Base-by-base conservation (phyloP, 176 grass and related monocot species). In the Avena sativa region DNA sequence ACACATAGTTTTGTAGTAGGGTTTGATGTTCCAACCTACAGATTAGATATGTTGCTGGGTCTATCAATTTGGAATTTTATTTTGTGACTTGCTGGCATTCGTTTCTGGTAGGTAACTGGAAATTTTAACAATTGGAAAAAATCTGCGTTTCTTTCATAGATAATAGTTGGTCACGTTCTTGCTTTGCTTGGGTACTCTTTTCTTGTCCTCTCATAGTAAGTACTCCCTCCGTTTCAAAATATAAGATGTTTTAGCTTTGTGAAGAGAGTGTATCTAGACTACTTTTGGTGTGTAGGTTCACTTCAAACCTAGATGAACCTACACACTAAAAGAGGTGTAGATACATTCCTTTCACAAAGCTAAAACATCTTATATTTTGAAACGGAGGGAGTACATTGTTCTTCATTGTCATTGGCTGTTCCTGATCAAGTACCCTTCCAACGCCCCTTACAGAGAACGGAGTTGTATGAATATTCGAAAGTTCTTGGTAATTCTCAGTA, bases 391-490 rank as follows among this genome's bases (percentile, higher is more conserved):
- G 23, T 74, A 51, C 46, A 72, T 48, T 74, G 9, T 25, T 67
- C 53, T 17, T 30, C 48, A 55, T 76, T 74, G 12, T 1, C 77
- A 50, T 67, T 75, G 34, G 13, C 26, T 73, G 49, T 34, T 55
- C 13, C 67, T 91, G 69, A 87, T 68, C 73, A 72, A 75, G 60
- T 67, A 36, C 63, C 57, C 74, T 84, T 34, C 2, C 20, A 28
- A 58, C 74, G 23, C 16, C 67, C 87, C 56, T 59, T 67, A 53
- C 89, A 98, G 96, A 92, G 93, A 81, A 98, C 93, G 1, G 96
- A 98, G 84, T 55, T 98, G n/a, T 98, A 98, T 71, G 96, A 98
- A 75, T 94, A 94, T 71, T 91, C 96, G 64, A 98, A 94, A 71
- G 88, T 92, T 87, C 92, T 92, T 19, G 93, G 96, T 48, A 98